Percentiles rank a stretch among this genome's conserved stretches.
Evolutionary conservation across 169 alveolate species (phyloP).

Genomic region (Plasmodium billcollinsi): DNA sequence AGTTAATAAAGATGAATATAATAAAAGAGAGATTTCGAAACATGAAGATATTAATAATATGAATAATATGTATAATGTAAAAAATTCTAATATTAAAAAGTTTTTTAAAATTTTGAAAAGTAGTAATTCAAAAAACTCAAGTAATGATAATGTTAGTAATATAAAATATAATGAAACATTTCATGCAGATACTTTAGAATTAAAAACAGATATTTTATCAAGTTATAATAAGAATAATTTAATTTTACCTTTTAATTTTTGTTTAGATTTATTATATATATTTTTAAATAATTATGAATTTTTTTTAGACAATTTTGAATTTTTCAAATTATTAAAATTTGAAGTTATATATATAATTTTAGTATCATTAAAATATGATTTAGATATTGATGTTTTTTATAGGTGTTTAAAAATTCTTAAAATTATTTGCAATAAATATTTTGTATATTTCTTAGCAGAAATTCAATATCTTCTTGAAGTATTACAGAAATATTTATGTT

Average conservation of each 20-base stretch:
- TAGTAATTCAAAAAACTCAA: conserved; percentile 14
- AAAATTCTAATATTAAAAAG: conserved; percentile 52
- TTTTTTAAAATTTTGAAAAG: conserved; percentile 68
- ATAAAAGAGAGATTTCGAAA: not conserved
- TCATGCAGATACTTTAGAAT: conserved; percentile 1
- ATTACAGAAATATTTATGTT: conserved; percentile 51
- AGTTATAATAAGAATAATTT: conserved; percentile 66
- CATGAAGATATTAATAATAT: not conserved
- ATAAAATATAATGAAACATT: conserved; percentile 15
- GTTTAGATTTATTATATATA: conserved; percentile 61
- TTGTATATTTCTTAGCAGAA: conserved; percentile 72
- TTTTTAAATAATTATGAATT: conserved; percentile 66
- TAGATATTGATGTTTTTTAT: conserved; percentile 60
- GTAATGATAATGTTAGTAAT: conserved; percentile 13
- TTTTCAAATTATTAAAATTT: conserved; percentile 72
- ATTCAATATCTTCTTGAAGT: conserved; percentile 29
- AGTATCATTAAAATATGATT: conserved; percentile 49
- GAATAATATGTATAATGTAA: conserved; percentile 11
- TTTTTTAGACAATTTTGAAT: conserved; percentile 62
- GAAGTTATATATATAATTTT: conserved; percentile 50
- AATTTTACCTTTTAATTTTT: conserved; percentile 60
- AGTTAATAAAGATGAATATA: not conserved
- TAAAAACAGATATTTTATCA: conserved; percentile 42
- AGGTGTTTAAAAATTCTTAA: conserved; percentile 61
- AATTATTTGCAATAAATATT: conserved; percentile 53